A percentile compares a stretch with the other conserved stretches of the same genome.
These are phyloP conservation scores for Lobosporangium transversale DNA, from an alignment of 192 early-diverging fungal species.

Conservation along the genomic window DNA sequence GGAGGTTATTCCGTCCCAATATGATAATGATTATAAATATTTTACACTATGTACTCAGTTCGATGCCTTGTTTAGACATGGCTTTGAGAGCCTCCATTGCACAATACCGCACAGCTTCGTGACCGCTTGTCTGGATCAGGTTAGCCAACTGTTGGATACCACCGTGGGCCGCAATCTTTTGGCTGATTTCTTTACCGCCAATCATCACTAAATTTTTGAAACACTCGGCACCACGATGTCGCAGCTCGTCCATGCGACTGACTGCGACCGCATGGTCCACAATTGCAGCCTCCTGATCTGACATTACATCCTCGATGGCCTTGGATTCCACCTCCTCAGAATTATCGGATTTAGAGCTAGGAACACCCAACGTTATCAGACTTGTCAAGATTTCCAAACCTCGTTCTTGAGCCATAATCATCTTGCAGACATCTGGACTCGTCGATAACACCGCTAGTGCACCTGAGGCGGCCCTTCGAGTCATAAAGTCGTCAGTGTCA, in stretches of 20 bases:
- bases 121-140: constrained; percentile 59
- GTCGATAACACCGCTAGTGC: constrained; percentile 84
- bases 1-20: too few species aligned
- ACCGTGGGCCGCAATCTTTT: constrained; percentile 57
- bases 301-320: constrained; percentile 55
- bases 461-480: constrained; percentile 85
- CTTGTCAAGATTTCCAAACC: constrained; percentile 63
- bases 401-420: constrained; percentile 65
- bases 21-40: too few species aligned
- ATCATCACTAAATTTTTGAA: constrained; percentile 70
- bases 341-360: constrained; percentile 4
- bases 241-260: constrained; percentile 63
- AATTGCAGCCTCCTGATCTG: constrained; percentile 33
- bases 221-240: constrained; percentile 78
- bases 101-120: constrained; percentile 58
- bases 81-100: constrained; percentile 68
- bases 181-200: constrained; percentile 55
- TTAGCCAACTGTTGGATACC: constrained; percentile 57
- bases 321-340: constrained; percentile 41
- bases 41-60: constrained; percentile 11
- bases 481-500: constrained; percentile 87
- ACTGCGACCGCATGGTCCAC: constrained; percentile 42
- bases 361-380: constrained; percentile 60
- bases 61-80: constrained; percentile 59
- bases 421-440: constrained; percentile 60